phyloP scores from a whole-genome alignment of 495 filamentous ascomycete species.

The Neurospora sp. region DNA sequence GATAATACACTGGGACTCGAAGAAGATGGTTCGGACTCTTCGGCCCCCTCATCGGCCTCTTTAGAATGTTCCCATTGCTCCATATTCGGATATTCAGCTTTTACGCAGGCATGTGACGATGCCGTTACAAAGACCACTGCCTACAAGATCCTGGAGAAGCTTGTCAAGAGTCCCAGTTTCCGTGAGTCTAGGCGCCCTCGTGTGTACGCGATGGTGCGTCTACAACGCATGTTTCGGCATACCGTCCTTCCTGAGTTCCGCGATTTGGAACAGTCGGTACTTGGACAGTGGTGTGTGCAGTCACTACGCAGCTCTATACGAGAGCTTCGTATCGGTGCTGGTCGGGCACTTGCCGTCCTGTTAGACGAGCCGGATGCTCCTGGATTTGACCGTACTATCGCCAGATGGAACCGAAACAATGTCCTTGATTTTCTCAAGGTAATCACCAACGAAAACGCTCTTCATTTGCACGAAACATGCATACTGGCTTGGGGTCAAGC shows the following conservation, averaged over 20 bases:
- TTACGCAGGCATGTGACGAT: background rate
- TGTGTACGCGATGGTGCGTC: conserved; percentile 59
- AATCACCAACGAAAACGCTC: conserved; percentile 54
- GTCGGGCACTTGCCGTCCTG: conserved; percentile 45
- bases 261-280: conserved; percentile 51
- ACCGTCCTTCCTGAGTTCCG: conserved; percentile 44
- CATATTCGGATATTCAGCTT: background rate
- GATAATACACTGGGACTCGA: conserved; percentile 21
- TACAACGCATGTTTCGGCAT: conserved; percentile 60
- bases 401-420: conserved; percentile 55
- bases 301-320: conserved; percentile 72
- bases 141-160: conserved; percentile 42
- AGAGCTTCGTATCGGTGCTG: conserved; percentile 77
- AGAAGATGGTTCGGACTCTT: background rate
- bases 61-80: conserved; percentile 18
- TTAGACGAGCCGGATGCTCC: conserved; percentile 39
- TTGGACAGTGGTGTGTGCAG: conserved; percentile 72
- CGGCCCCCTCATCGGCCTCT: too few species aligned
- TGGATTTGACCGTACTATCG: conserved; percentile 25
- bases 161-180: conserved; percentile 49
- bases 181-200: conserved; percentile 51
- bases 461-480: conserved; percentile 67
- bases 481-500: conserved; percentile 77
- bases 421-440: conserved; percentile 59
- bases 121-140: conserved; percentile 13